Conservation (phyloP, 805 yeast genomes). For the Sugiyamaella marilandica region DNA sequence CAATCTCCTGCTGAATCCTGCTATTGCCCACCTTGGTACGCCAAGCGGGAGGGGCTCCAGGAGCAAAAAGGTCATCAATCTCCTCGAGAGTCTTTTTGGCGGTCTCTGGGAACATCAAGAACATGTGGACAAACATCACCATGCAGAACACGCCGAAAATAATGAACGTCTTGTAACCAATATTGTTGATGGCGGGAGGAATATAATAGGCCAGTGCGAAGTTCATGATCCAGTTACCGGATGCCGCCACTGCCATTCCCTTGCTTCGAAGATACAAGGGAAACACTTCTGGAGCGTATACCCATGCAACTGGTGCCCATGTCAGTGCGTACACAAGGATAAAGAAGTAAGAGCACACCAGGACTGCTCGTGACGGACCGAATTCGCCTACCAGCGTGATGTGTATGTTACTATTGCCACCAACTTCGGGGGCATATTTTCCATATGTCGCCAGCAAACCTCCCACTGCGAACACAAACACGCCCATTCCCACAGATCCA, state of each 20-base stretch:
- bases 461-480: constrained; percentile 56
- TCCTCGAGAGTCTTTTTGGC: constrained; percentile 55
- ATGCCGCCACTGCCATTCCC: constrained; percentile 53
- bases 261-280: constrained; percentile 64
- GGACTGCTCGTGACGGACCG: constrained; percentile 35
- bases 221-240: constrained; percentile 61
- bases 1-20: constrained; percentile 2
- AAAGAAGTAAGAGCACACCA: constrained; percentile 43
- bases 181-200: constrained; percentile 52
- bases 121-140: constrained; percentile 7
- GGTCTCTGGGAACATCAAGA: constrained; percentile 52
- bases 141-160: constrained; percentile 28
- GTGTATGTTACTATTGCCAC: constrained; percentile 32
- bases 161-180: constrained; percentile 32
- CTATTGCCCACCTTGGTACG: constrained; percentile 45
- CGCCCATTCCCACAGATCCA: constrained; percentile 41
- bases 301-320: constrained; percentile 55
- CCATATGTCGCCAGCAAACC: constrained; percentile 34
- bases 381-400: constrained; percentile 26
- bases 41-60: constrained; percentile 56
- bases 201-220: constrained; percentile 27
- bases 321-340: constrained; percentile 39
- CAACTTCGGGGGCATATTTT: constrained; percentile 36
- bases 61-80: constrained; percentile 47
- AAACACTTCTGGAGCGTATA: constrained; percentile 60